phyloP scores from a whole-genome alignment of 2,329 filamentous ascomycete genomes.

The Fusarium aywerte region DNA sequence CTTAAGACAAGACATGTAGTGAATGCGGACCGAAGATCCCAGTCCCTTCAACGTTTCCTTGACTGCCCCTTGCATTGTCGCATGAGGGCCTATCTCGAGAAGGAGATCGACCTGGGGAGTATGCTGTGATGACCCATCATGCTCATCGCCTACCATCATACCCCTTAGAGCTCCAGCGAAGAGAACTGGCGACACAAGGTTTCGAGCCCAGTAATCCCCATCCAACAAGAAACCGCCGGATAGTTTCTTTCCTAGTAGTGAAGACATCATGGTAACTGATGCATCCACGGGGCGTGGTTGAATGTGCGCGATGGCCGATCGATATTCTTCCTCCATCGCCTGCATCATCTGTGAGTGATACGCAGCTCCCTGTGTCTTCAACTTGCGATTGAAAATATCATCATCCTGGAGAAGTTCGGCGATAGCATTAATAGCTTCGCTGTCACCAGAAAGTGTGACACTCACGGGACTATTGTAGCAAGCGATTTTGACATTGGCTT shows the following conservation, averaged over 20 bases:
- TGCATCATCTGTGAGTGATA: conserved; percentile 17
- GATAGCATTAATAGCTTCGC: background rate
- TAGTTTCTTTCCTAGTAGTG: background rate
- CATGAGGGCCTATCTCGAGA: background rate
- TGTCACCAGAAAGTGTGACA: conserved; percentile 5
- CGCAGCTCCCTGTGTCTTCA: conserved; percentile 9
- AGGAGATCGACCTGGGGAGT: background rate
- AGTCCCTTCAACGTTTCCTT: background rate
- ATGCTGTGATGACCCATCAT: background rate
- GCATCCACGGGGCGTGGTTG: background rate
- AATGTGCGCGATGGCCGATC: background rate
- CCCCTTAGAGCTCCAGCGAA: conserved; percentile 12
- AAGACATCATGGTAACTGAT: background rate
- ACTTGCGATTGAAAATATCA: background rate
- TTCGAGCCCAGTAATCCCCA: conserved; percentile 37
- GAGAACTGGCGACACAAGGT: conserved; percentile 27
- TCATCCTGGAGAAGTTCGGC: background rate
- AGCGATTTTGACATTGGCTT: background rate
- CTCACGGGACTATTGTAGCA: background rate
- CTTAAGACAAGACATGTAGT: background rate
- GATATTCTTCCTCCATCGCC: background rate
- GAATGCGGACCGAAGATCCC: background rate
- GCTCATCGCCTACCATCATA: conserved; percentile 12
- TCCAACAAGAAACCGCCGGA: background rate
- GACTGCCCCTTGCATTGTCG: background rate